Evolutionary conservation across 192 early-diverging fungal genomes (phyloP), one percentile per base, ranked within the genome.

Genomic region (Backusella sp.): DNA sequence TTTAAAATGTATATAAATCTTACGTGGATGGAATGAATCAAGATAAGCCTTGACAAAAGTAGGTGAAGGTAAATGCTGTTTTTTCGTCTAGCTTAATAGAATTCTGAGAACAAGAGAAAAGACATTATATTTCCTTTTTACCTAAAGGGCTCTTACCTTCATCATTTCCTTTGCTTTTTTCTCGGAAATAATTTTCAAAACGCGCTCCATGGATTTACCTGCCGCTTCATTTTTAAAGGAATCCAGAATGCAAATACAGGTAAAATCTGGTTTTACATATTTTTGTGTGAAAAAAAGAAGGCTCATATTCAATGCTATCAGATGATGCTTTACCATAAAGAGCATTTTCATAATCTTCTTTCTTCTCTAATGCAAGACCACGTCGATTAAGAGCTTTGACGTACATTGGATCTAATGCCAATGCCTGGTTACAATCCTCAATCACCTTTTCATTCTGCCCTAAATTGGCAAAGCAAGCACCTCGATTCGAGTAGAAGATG

Each of bases 401-500:
- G 76, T 98, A 99, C n/a, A 82, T 84, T 35, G 90, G 86, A 83
- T 99, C 95, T 46, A 96, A 85, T 74, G 86, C 84, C 70, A 99
- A 79, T 6, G 97, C 93, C 70, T 88, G 84, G 68, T 88, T 92
- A 81, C 94, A 96, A 82, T 99, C 97, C 35, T 89, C 87, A 72
- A 99, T 92, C 26, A 94, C 95, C 37, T 89, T 84, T 3, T 90
- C 88, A 77, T 92, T 86, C 71, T 95, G 75, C 69, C 91, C 89
- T 34, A 91, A 74, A 68, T 95, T 92, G 1, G 91, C 89, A 76
- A 94, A 94, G 82, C 96, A 97, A 9, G 97, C 98, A 19, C 96
- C 97, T 37, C 98, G 92, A 88, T 99, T 99, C 74, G 92, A 93
- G 85, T 89, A 99, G 77, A 92, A 98, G 49, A 99, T 92, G 6